phyloP scores from a whole-genome alignment of 2,329 filamentous ascomycete genomes.

The Claviceps spartinae region DNA sequence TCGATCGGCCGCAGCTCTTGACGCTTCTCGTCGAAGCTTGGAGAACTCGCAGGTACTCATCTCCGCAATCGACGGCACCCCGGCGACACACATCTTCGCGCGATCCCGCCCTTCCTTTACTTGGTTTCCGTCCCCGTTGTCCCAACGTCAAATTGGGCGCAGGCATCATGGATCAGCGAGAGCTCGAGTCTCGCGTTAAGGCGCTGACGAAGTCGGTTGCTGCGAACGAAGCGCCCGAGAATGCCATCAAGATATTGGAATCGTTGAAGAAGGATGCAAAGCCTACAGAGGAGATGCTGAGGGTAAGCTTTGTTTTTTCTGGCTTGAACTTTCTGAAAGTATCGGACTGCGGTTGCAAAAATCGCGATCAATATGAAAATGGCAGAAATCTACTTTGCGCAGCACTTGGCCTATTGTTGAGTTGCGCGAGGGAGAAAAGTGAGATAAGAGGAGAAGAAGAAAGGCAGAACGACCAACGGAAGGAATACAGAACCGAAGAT shows the following conservation, averaged over 20 bases:
- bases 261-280: conserved; percentile 67
- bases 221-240: conserved; percentile 59
- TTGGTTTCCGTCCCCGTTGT: background rate
- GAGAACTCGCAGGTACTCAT: background rate
- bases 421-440: background rate
- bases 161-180: conserved; percentile 59
- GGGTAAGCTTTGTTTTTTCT: conserved; percentile 36
- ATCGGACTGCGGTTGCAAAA: too few species aligned
- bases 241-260: conserved; percentile 60
- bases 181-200: conserved; percentile 65
- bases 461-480: background rate
- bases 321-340: too few species aligned
- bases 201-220: conserved; percentile 66
- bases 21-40: background rate
- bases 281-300: conserved; percentile 79
- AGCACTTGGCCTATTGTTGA: too few species aligned
- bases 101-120: background rate
- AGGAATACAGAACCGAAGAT: too few species aligned
- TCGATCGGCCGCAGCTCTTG: background rate
- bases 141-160: background rate
- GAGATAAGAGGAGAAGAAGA: background rate
- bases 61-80: background rate
- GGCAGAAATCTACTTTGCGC: too few species aligned
- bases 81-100: too few species aligned
- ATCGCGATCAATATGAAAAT: too few species aligned